phyloP scores from a whole-genome alignment of 2,329 filamentous ascomycete species.

The Nemania sp. region DNA sequence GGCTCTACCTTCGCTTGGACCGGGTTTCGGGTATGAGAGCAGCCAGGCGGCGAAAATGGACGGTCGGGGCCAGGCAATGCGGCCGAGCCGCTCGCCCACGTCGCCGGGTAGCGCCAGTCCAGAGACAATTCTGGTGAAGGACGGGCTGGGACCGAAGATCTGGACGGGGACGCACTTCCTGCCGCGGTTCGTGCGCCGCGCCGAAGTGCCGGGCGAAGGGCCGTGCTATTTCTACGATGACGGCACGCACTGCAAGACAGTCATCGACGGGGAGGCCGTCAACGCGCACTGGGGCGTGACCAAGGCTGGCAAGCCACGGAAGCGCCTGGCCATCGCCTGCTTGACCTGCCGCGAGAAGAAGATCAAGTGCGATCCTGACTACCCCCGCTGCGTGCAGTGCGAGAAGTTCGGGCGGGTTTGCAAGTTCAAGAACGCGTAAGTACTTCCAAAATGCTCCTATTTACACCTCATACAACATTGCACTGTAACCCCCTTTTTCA shows the following conservation, averaged over 20 bases:
- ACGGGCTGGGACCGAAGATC: slow-evolving; percentile 67
- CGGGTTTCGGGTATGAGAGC: slow-evolving; percentile 32
- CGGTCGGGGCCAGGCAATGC: slow-evolving; percentile 30
- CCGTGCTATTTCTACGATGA: slow-evolving; percentile 87
- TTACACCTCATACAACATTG: too few relatives aligned
- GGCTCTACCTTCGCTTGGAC: slow-evolving; percentile 33
- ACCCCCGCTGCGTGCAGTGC: slow-evolving; percentile 85
- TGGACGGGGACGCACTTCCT: slow-evolving; percentile 70
- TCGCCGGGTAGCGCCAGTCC: slow-evolving; percentile 39
- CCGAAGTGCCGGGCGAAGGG: slow-evolving; percentile 75
- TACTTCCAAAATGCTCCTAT: too few relatives aligned
- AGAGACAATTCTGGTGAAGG: slow-evolving; percentile 56
- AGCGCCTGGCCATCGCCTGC: slow-evolving; percentile 80
- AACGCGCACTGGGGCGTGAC: slow-evolving; percentile 94
- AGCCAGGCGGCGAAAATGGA: slow-evolving; percentile 34
- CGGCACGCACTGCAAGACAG: slow-evolving; percentile 77
- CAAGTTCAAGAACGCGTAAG: slow-evolving; percentile 84
- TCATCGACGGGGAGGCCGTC: slow-evolving; percentile 83
- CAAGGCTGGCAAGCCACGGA: slow-evolving; percentile 90
- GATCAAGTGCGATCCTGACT: slow-evolving; percentile 93
- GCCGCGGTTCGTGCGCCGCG: slow-evolving; percentile 65
- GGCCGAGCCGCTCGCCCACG: slow-evolving; percentile 36
- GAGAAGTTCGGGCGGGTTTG: slow-evolving; percentile 87
- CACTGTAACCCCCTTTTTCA: too few relatives aligned
- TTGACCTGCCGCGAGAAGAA: slow-evolving; percentile 95